A percentile compares a stretch with the other conserved stretches of the same genome.
These are phyloP conservation scores for Penicillium sp. DNA, from an alignment of 2,329 filamentous ascomycete genomes.

Conservation along the genomic window DNA sequence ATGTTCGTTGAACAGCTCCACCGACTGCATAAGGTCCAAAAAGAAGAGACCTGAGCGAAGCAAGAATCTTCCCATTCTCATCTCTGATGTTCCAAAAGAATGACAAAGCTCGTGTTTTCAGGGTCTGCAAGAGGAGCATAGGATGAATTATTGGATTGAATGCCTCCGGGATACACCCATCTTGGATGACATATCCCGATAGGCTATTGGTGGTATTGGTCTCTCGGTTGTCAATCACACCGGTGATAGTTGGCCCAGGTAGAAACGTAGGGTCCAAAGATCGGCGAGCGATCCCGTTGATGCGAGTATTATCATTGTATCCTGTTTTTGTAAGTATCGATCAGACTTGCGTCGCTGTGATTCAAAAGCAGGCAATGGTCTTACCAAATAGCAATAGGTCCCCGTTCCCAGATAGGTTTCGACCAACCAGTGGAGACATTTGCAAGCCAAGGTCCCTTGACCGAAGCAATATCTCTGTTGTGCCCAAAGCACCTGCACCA, in stretches of 20 bases:
- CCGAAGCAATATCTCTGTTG: constrained; percentile 66
- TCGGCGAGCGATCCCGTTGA: constrained; percentile 6
- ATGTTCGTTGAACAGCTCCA: constrained; percentile 61
- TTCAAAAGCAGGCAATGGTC: background rate
- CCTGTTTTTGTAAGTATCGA: constrained; percentile 15
- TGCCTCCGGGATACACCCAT: constrained; percentile 18
- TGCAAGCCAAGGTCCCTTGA: constrained; percentile 61
- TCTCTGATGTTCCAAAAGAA: background rate
- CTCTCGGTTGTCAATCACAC: constrained; percentile 15
- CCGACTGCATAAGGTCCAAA: constrained; percentile 60
- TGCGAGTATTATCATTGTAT: constrained; percentile 38
- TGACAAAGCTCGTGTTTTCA: background rate
- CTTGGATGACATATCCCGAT: constrained; percentile 18
- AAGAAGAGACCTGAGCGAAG: constrained; percentile 50
- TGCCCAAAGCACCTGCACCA: constrained; percentile 65
- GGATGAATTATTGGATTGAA: constrained; percentile 13
- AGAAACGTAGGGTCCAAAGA: background rate
- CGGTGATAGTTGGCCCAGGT: constrained; percentile 19
- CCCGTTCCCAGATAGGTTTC: constrained; percentile 10
- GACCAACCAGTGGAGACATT: constrained; percentile 60
- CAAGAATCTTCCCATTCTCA: background rate
- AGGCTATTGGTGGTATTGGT: constrained; percentile 1
- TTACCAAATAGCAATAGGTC: constrained; percentile 11
- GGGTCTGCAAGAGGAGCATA: constrained; percentile 11
- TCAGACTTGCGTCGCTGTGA: background rate